These are phyloP conservation scores for Hymenoscyphus infarciens DNA, from an alignment of 2,329 filamentous ascomycete genomes.

Conservation along the genomic window DNA sequence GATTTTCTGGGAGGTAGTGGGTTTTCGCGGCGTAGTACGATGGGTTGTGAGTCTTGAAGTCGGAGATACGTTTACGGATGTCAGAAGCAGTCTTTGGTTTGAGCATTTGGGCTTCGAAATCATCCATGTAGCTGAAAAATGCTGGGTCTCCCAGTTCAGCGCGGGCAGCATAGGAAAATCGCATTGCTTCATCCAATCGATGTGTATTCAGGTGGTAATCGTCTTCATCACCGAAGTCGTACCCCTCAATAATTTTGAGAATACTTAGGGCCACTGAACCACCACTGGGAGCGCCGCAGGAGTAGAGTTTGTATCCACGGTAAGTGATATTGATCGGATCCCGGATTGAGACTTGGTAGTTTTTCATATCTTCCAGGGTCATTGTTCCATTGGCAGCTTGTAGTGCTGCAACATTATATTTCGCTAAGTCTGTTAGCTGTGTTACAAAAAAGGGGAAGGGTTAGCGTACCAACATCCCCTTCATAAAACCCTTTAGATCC, in stretches of 20 bases:
- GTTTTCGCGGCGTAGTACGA: constrained; percentile 68
- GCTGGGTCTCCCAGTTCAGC: constrained; percentile 78
- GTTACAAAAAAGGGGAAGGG: background rate
- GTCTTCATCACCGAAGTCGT: constrained; percentile 46
- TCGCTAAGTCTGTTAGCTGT: constrained; percentile 38
- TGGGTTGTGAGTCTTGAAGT: constrained; percentile 67
- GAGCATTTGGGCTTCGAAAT: constrained; percentile 67
- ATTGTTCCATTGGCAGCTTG: constrained; percentile 61
- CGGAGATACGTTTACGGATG: constrained; percentile 66
- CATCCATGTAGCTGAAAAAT: constrained; percentile 61
- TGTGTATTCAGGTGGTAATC: constrained; percentile 64
- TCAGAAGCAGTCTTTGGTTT: constrained; percentile 53
- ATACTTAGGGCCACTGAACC: constrained; percentile 66
- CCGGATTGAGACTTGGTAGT: constrained; percentile 64
- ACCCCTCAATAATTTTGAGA: constrained; percentile 76
- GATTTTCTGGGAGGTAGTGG: constrained; percentile 64
- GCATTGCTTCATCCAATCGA: constrained; percentile 80
- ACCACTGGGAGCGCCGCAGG: constrained; percentile 70
- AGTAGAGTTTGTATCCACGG: constrained; percentile 66
- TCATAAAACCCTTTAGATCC: constrained; percentile 61
- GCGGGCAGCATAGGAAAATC: constrained; percentile 81
- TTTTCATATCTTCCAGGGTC: constrained; percentile 55
- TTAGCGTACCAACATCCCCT: constrained; percentile 46
- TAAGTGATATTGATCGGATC: constrained; percentile 61
- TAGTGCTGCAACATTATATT: constrained; percentile 57